phyloP scores from a whole-genome alignment of 352 stramenopile species.

The Thalassiosira exigua region DNA sequence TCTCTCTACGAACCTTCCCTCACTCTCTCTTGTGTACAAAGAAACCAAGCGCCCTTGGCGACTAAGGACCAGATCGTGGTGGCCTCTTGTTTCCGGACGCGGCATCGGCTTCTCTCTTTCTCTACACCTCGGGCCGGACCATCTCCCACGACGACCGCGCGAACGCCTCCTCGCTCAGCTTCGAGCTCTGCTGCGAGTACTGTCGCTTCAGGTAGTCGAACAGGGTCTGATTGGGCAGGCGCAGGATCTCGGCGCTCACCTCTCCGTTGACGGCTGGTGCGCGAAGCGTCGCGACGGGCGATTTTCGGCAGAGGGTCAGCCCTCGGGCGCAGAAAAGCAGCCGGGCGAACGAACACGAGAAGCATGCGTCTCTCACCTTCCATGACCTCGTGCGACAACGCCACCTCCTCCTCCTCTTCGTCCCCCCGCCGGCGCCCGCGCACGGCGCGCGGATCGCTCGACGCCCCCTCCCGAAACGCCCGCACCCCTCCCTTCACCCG shows the following conservation, averaged over 20 bases:
- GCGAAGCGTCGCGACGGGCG: neutral
- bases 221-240: slow-evolving; percentile 75
- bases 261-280: slow-evolving; percentile 69
- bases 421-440: too few relatives aligned
- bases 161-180: slow-evolving; percentile 75
- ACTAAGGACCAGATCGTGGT: too few relatives aligned
- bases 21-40: too few relatives aligned
- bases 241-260: slow-evolving; percentile 70
- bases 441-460: too few relatives aligned
- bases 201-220: slow-evolving; percentile 79
- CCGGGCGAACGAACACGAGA: neutral
- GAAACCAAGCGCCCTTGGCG: too few relatives aligned
- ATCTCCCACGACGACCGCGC: slow-evolving; percentile 71
- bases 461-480: too few relatives aligned
- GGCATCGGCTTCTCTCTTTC: too few relatives aligned
- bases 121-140: slow-evolving; percentile 42
- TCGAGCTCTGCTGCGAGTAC: slow-evolving; percentile 78
- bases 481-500: slow-evolving; percentile 66
- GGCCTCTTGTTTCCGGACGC: too few relatives aligned
- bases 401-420: slow-evolving; percentile 74
- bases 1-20: too few relatives aligned
- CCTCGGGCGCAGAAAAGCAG: neutral
- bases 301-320: too few relatives aligned
- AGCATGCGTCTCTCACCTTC: slow-evolving; percentile 34
- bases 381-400: slow-evolving; percentile 81